phyloP scores from a whole-genome alignment of 2,329 filamentous ascomycete genomes.

The Trichoderma sp. region DNA sequence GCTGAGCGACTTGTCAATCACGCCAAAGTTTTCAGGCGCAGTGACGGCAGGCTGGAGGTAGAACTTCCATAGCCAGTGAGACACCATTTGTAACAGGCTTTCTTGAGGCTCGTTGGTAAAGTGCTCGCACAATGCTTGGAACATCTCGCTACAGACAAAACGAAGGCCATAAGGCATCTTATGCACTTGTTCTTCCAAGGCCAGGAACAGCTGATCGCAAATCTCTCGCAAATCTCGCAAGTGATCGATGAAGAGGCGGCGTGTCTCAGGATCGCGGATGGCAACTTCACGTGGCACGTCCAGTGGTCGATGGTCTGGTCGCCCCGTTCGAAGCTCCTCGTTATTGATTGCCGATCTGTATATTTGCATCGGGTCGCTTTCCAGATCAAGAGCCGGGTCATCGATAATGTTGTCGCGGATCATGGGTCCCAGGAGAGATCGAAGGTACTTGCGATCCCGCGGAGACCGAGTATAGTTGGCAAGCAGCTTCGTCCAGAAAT shows the following conservation, averaged over 20 bases:
- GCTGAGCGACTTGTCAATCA: slow-evolving; percentile 85
- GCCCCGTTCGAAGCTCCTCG: slow-evolving; percentile 90
- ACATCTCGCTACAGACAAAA: slow-evolving; percentile 84
- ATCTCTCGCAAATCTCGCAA: slow-evolving; percentile 93
- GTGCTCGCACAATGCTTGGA: slow-evolving; percentile 73
- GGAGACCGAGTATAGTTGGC: slow-evolving; percentile 88
- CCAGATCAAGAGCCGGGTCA: slow-evolving; percentile 85
- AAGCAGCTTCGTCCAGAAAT: slow-evolving; percentile 90
- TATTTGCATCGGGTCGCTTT: slow-evolving; percentile 97
- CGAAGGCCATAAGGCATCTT: slow-evolving; percentile 93
- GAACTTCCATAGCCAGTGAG: slow-evolving; percentile 90
- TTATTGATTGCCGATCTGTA: slow-evolving; percentile 96
- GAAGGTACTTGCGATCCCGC: slow-evolving; percentile 87
- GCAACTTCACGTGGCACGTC: slow-evolving; percentile 90
- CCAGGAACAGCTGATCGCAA: slow-evolving; percentile 83
- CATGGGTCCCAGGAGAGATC: slow-evolving; percentile 80
- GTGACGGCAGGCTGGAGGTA: slow-evolving; percentile 89
- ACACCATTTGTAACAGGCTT: slow-evolving; percentile 78
- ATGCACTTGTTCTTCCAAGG: slow-evolving; percentile 79
- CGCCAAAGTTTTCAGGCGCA: slow-evolving; percentile 90
- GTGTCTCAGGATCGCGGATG: slow-evolving; percentile 93
- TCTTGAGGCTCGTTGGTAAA: slow-evolving; percentile 81
- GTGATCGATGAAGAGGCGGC: slow-evolving; percentile 90
- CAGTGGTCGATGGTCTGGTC: slow-evolving; percentile 76
- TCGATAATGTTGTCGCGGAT: slow-evolving; percentile 93